Evolutionary conservation across 805 yeast species (phyloP).

Genomic region (Candida suzukii): DNA sequence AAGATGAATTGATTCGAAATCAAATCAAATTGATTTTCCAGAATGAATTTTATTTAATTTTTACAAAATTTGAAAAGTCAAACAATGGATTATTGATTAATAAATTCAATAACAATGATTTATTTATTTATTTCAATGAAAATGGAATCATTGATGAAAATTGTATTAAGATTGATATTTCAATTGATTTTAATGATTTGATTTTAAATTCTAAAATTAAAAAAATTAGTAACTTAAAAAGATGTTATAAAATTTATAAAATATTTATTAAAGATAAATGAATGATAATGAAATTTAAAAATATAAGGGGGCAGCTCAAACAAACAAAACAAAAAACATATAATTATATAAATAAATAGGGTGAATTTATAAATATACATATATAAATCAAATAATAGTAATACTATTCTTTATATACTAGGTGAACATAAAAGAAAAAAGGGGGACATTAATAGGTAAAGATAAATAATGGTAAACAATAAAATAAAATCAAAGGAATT

Average conservation of each 20-base stretch:
- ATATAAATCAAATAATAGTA: not conserved
- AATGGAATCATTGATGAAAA: not conserved
- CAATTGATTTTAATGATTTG: not conserved
- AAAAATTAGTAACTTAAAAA: not conserved
- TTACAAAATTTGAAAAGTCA: not conserved
- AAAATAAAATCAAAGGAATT: not conserved
- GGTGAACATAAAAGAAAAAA: not conserved
- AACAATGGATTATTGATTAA: too few relatives aligned
- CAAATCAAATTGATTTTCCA: too few relatives aligned
- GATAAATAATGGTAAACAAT: slow-evolving; percentile 1
- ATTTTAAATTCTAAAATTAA: not conserved
- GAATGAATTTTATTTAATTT: too few relatives aligned
- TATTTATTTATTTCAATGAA: too few relatives aligned
- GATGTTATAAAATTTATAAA: not conserved
- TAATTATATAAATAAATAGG: too few relatives aligned
- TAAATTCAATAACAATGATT: too few relatives aligned
- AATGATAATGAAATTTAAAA: not conserved
- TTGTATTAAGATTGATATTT: not conserved
- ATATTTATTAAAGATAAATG: not conserved
- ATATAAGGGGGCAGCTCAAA: not conserved
- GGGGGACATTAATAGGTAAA: not conserved
- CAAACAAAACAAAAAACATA: not conserved
- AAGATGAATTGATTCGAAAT: too few relatives aligned
- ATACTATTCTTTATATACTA: too few relatives aligned
- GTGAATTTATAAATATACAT: not conserved